A percentile compares a stretch with the other conserved stretches of the same genome.
Evolutionary conservation across 2,329 filamentous ascomycete species (phyloP).

Genomic region (Gnomoniopsis smithogilvyi): DNA sequence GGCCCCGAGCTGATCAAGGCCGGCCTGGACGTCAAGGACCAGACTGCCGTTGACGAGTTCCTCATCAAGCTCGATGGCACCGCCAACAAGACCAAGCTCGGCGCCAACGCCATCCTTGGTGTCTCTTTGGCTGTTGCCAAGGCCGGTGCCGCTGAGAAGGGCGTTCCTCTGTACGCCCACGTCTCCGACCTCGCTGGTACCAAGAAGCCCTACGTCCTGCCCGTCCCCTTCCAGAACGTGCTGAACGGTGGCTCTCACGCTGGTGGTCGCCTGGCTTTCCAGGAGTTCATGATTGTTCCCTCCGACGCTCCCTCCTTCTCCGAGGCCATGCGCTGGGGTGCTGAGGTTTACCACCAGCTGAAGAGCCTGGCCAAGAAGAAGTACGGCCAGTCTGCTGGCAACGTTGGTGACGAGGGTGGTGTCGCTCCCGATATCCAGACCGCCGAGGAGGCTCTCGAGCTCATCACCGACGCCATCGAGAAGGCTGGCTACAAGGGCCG

Average conservation of each 20-base stretch:
- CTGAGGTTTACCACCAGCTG: conserved; percentile 97
- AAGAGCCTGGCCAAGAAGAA: conserved; percentile 98
- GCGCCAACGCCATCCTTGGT: conserved; percentile 86
- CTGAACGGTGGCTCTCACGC: conserved; percentile 93
- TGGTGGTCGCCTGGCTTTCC: conserved; percentile 91
- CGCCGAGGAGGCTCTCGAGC: conserved; percentile 90
- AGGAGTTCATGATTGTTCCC: conserved; percentile 95
- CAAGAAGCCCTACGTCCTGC: conserved; percentile 88
- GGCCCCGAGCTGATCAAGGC: conserved; percentile 79
- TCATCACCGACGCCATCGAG: conserved; percentile 89
- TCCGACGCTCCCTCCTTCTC: conserved; percentile 84
- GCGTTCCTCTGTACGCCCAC: conserved; percentile 82
- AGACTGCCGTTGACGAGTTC: conserved; percentile 79
- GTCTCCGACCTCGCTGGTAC: conserved; percentile 83
- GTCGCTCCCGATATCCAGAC: conserved; percentile 99
- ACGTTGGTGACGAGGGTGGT: conserved; percentile 99
- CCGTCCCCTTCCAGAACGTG: conserved; percentile 92
- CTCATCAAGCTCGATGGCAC: conserved; percentile 83
- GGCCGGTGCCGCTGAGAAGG: conserved; percentile 86
- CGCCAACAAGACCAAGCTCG: conserved; percentile 81
- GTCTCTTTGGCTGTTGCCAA: conserved; percentile 82
- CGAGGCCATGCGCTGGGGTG: conserved; percentile 92
- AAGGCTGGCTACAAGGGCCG: conserved; percentile 92
- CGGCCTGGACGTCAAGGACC: conserved; percentile 81
- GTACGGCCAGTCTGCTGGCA: conserved; percentile 98